These are phyloP conservation scores for Brassica rapa DNA, from an alignment of 345 rosid genomes.

Conservation along the genomic window DNA sequence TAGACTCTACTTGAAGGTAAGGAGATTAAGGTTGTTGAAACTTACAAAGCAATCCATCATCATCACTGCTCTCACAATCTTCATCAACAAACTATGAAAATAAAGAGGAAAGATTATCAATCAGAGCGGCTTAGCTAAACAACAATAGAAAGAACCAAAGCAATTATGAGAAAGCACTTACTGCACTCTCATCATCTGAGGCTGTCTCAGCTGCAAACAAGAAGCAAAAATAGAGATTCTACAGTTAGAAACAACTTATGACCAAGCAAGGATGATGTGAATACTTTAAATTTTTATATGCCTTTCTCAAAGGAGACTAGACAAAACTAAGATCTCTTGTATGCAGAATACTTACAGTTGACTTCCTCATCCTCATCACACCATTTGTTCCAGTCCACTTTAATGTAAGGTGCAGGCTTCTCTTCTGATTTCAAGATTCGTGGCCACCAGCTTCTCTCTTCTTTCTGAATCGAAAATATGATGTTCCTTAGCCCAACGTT, in stretches of 20 bases:
- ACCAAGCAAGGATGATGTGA: background rate
- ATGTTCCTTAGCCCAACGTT: slow-evolving; percentile 89
- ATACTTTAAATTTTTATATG: background rate
- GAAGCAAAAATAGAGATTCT: background rate
- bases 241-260: background rate
- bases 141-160: background rate
- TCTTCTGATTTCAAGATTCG: slow-evolving; percentile 75
- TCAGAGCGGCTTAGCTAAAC: background rate
- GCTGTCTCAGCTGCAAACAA: slow-evolving; percentile 58
- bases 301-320: slow-evolving; percentile 3
- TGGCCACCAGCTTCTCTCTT: slow-evolving; percentile 95
- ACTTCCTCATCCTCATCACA: slow-evolving; percentile 92
- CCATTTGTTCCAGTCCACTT: slow-evolving; percentile 99
- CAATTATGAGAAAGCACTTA: slow-evolving; percentile 38
- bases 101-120: slow-evolving; percentile 12
- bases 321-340: background rate
- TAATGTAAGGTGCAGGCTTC: slow-evolving; percentile 97
- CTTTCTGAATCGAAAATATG: slow-evolving; percentile 72
- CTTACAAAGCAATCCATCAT: slow-evolving; percentile 97
- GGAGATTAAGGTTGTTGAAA: slow-evolving; percentile 27
- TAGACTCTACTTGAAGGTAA: slow-evolving; percentile 1
- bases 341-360: slow-evolving; percentile 51
- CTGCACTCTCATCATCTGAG: slow-evolving; percentile 65
- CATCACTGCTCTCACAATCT: slow-evolving; percentile 78
- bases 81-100: slow-evolving; percentile 54